Evolutionary conservation across 208 protist genomes (phyloP), one percentile per base, ranked within the genome.

Genomic region (Crithidia sp.): DNA sequence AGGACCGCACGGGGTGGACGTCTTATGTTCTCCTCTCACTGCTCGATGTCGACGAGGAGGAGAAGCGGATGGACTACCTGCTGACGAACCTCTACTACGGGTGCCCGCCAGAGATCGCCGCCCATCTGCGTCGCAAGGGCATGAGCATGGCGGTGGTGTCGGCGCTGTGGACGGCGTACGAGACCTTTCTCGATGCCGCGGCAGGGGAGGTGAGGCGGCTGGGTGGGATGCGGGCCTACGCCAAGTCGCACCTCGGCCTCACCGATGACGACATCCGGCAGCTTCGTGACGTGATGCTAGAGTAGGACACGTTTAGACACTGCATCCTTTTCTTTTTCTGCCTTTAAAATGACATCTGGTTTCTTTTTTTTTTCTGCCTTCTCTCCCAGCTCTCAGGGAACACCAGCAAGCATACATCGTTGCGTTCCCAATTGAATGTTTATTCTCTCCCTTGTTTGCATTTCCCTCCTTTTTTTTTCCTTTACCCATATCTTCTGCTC

Each of bases 1-100:
- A 84, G 40, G 83, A 88, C 62, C 68, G 83, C 13, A 88, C 79
- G 16, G 79, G 83, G 10, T 69, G 79, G 57, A 57, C 66, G 55
- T 73, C 67, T 43, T 71, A 71, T 37, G 63, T 85, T 10, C 43
- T 88, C 7, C 64, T 85, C 39, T 53, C 60, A 9, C 71, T 87
- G 36, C 74, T 84, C 9, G 76, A 76, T 13, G 79, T 88, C 28
- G 16, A 7, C 7, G 61, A 81, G 41, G 47, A 82, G 17, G 67
- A 66, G n/a, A 77, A 77, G 36, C 56, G 77, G 14, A 16, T 47
- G 40, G 83, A 87, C 69, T 87, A 82, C 71, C 52, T 73, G 17
- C 53, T 84, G 10, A 82, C 76, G 17, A 86, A 82, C 54, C 16
- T 19, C 37, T 81, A 79, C 60, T 79, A 63, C 52, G 70, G 67